Base-by-base conservation (phyloP, 2,329 filamentous ascomycete genomes). In the Hortaea werneckii region DNA sequence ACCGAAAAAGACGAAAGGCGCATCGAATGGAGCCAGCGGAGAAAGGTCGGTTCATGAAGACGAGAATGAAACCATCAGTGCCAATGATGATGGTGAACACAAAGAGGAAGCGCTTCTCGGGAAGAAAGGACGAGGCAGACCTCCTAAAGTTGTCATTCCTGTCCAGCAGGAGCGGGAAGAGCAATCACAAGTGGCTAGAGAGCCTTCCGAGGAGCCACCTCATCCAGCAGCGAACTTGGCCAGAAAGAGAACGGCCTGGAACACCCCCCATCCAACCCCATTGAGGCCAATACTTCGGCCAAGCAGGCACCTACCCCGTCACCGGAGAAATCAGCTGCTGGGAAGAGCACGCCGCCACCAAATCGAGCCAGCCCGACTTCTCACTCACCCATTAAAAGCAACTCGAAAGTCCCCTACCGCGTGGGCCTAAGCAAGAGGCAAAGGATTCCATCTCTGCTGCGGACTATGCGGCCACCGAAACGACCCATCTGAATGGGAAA, bases 391-490 rank as follows among this genome's bases (percentile, higher is more conserved):
- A 49, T 55, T 44, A 53, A 54, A 44, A 55, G 54, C 44, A 46
- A 49, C 13, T 50, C 52, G 10, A 67, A 64, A 45, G 64, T 68
- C 4, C 62, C 65, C 2, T 68, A 66, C 41, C 65, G 73, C 0
- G 71, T 76, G 5, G 73, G 73, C 2, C 54, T 76, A 47, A 75
- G 72, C 55, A 71, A 69, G 43, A 63, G 61, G 46, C 69, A 69
- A 20, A 60, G 68, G 27, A 75, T 75, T 40, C 69, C 70, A 12
- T 69, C 72, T 12, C 56, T 76, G 52, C 55, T 75, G 46, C 42
- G 50, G 13, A 48, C 41, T 26, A 48, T 51, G 44, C 51, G 39
- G 34, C 51, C 51, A 6, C 20, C 29, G 7, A 39, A 39, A 26
- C 37, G 37, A 20, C 20, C 20, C 20, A 20, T 20, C 20, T 20